Evolutionary conservation across 371 early-diverging fungal species (phyloP).

Genomic region (Lichtheimia ornata): DNA sequence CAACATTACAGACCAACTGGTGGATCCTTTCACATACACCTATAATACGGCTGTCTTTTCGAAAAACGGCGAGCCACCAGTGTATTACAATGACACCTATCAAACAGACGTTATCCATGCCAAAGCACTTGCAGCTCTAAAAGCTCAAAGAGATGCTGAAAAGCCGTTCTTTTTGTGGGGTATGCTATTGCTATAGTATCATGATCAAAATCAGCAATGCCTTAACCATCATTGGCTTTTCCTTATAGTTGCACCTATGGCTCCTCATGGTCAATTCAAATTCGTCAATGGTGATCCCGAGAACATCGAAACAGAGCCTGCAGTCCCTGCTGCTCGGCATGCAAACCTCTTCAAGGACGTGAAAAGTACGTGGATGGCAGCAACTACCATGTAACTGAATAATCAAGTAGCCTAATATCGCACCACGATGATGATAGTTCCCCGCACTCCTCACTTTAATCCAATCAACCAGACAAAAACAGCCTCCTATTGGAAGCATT

Average conservation of each 20-base stretch:
- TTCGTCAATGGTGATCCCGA: slow-evolving; percentile 13
- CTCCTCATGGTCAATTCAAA: slow-evolving; percentile 44
- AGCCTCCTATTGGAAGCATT: slow-evolving; percentile 51
- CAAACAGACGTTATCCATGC: slow-evolving; percentile 66
- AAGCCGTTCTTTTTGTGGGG: slow-evolving; percentile 61
- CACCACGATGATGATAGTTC: slow-evolving; percentile 39
- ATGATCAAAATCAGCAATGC: no score
- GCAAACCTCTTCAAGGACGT: slow-evolving; percentile 52
- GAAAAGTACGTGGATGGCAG: slow-evolving; percentile 28
- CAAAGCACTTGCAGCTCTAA: slow-evolving; percentile 54
- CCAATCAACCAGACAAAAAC: slow-evolving; percentile 55
- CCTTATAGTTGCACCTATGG: slow-evolving; percentile 27
- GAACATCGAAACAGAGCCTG: slow-evolving; percentile 30
- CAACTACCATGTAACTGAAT: not conserved
- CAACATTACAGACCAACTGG: slow-evolving; percentile 50
- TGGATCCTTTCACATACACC: slow-evolving; percentile 62
- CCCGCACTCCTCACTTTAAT: slow-evolving; percentile 64
- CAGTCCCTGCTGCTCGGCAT: slow-evolving; percentile 57
- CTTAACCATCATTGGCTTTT: not conserved
- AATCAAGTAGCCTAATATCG: not conserved
- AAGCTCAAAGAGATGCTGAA: slow-evolving; percentile 38
- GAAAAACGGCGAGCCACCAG: slow-evolving; percentile 51
- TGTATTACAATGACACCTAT: slow-evolving; percentile 47
- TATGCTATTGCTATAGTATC: slow-evolving; percentile 7
- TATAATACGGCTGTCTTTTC: slow-evolving; percentile 62